Base-by-base conservation (phyloP, 495 filamentous ascomycete species). In the Articulospora tetracladia region DNA sequence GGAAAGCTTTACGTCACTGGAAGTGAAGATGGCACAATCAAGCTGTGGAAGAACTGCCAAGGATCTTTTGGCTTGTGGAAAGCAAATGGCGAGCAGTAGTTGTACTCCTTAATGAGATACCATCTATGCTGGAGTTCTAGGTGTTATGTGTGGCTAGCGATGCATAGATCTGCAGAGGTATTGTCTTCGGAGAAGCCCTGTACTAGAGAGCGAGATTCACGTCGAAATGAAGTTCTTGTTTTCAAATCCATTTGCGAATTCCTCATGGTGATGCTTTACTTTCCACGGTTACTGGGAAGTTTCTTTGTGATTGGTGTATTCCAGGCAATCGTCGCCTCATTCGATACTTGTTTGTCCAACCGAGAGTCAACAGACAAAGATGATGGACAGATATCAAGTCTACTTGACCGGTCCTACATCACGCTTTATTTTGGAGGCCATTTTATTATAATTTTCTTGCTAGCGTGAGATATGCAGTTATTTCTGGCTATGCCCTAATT, bases 11-110 rank as follows among this genome's bases (percentile, higher is more conserved):
- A 97, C 71, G 93, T 91, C 8, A 98, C 95, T 0, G 94, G 92
- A 25, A 97, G 92, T 44, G 94, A 98, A 68, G 94, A 98, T 70
- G 94, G 94, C 44, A 98, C 94, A 0, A 93, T 98, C 69, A 98
- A 98, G 74, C 77, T 98, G 77, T 84, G 81, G 81, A 84, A 84
- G 73, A 84, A 84, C 50, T 83, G 79, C 58, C 75, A 80, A 28
- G 81, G 81, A 0, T 76, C 74, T 52, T 84, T 79, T 59, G 81
- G 81, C 0, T 73, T 83, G 25, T 84, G 81, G 81, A 60, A 59
- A 6, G 62, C 68, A 22, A 44, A 44, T 44, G 8, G 11, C 39
- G 63, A 69, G 17, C 58, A 66, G 23, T 64, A 55, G 56, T 60
- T 23, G 55, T 25, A 19, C n/a, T 8, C 26, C 44, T 8, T n/a